Evolutionary conservation across 345 rosid species (phyloP), one percentile per base, ranked within the genome.

Genomic region (Camelina hispida): DNA sequence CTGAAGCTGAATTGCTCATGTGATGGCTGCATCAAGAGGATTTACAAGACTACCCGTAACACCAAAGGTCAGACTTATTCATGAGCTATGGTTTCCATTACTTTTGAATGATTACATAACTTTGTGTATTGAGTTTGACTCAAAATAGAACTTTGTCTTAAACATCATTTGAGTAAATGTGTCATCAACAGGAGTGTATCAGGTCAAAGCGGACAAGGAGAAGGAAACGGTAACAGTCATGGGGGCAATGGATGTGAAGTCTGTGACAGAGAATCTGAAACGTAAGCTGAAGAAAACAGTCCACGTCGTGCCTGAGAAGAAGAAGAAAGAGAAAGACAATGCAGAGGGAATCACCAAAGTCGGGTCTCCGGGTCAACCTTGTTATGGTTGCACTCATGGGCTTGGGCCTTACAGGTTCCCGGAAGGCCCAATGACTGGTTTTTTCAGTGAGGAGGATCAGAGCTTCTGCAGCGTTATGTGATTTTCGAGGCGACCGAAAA

Each of bases 21-120:
- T 76, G 78, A 74, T n/a, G 97, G 99, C 22, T 95, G 99, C 80
- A 62, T 81, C 44, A 87, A 66, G 48, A 95, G 76, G 90, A 87
- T 95, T 74, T 56, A 32, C 63, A 90, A 83, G 74, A 71, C 69
- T 1, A 66, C 85, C 68, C 44, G 57, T 15, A 87, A 81, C 67
- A 79, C 89, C 66, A 82, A 84, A 79, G 99, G 99, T 92, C 47
- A 61, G 11, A 69, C 0, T 16, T 76, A 43, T 47, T 23, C 53
- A 66, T 34, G 9, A 6, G 20, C 4, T 37, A 2, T 8, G 3
- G 40, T 37, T 37, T 37, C 40, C 42, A 38, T 0, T 38, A 37
- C 2, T n/a, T 2, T 14, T 63, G 15, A n/a, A n/a, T 74, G 48
- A 20, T 4, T 28, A 10, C 2, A 14, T 0, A 47, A 20, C 23